Evolutionary conservation across 1,284 basidiomycete species (phyloP), one percentile per base, ranked within the genome.

Genomic region (Cutaneotrichosporon dermatis): DNA sequence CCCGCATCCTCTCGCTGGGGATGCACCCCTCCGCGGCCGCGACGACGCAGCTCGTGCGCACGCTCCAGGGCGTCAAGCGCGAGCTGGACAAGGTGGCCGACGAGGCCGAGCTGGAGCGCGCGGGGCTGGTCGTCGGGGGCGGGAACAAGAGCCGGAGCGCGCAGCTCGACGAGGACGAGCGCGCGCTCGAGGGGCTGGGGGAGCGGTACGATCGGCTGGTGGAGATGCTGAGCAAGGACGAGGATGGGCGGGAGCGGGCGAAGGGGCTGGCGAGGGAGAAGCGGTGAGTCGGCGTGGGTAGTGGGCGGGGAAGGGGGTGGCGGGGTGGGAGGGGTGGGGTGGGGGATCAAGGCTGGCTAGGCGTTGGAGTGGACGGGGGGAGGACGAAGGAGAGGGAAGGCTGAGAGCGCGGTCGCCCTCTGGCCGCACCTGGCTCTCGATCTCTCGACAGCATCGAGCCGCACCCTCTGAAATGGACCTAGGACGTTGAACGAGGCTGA

Each of bases 1-100:
- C 70, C 4, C 74, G 77, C 16, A 69, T 79, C 51, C 57, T 77
- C 54, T 72, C 71, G 1, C 70, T 79, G 35, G 71, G 71, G 35
- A 69, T 79, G 45, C 66, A 70, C 15, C 74, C 77, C 0, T 71
- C 67, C 4, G 69, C 76, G 0, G 69, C 73, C 3, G 68, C 73
- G 10, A 69, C 71, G 33, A 66, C 68, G n/a, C 68, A 71, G 59
- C 73, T 79, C 50, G 63, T 70, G 12, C 68, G 77, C 12, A 71
- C 71, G 42, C 68, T 79, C n/a, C 69, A 66, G 0, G 44, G 62
- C 7, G 69, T 76, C 49, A 59, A 66, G 42, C 54, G 55, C 16
- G 77, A 76, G 11, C 62, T 79, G 3, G 61, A 62, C 9, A 62
- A 64, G 56, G 60, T 74, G 0, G 64, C 68, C 46, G 69, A 68